Evolutionary conservation across 257 asterid species (phyloP).

Genomic region (Primulina tabacum): DNA sequence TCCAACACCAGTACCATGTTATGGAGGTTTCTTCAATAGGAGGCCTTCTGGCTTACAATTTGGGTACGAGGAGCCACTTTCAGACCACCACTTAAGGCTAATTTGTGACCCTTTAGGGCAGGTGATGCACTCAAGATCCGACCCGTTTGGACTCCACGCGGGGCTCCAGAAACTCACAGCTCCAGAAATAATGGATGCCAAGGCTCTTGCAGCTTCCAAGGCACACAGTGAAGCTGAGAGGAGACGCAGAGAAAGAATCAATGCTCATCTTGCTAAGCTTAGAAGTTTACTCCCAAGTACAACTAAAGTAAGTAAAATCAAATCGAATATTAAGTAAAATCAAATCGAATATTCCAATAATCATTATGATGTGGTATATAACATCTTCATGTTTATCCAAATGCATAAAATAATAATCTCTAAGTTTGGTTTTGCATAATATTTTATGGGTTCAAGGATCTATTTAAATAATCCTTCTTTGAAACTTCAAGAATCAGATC

Average conservation of each 20-base stretch:
- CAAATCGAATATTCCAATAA: background rate
- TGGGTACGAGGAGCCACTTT: conserved; percentile 43
- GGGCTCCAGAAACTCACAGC: conserved; percentile 85
- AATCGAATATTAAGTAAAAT: conserved; percentile 25
- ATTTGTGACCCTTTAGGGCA: conserved; percentile 42
- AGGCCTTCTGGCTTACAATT: conserved; percentile 37
- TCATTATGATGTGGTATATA: background rate
- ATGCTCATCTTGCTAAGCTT: conserved; percentile 79
- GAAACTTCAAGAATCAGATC: conserved; percentile 16
- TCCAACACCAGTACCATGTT: conserved; percentile 43
- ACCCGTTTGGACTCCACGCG: conserved; percentile 78
- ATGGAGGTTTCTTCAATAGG: conserved; percentile 47
- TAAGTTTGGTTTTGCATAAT: background rate
- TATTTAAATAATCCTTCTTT: conserved; percentile 21
- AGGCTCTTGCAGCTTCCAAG: conserved; percentile 89
- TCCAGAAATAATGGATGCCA: conserved; percentile 91
- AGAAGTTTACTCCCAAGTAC: conserved; percentile 87
- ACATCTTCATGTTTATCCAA: background rate
- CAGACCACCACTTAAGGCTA: conserved; percentile 53
- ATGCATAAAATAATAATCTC: background rate
- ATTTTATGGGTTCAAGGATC: conserved; percentile 20
- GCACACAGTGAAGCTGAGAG: conserved; percentile 97
- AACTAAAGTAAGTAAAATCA: conserved; percentile 63
- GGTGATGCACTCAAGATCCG: conserved; percentile 29
- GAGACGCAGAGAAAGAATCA: conserved; percentile 84